A percentile compares a stretch with the other conserved stretches of the same genome.
Conservation (phyloP, 371 early-diverging fungal genomes). For the Smittium mucronatum region DNA sequence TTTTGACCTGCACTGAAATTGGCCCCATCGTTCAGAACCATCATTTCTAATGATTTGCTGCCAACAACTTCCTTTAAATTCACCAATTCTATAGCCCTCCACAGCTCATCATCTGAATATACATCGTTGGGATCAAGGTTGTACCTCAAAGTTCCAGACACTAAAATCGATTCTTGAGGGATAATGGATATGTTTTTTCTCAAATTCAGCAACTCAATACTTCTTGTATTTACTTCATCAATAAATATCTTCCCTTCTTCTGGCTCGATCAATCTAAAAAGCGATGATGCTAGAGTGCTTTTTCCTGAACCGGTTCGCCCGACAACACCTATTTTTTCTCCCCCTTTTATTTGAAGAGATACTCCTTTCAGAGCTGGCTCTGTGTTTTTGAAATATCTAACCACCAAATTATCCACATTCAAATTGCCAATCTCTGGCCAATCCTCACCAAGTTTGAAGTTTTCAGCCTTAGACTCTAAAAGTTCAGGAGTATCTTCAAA, state of each 20-base stretch:
- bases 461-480: not conserved
- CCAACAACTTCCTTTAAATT: slow-evolving; percentile 29
- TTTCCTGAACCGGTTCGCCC: slow-evolving; percentile 53
- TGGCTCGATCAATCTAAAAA: slow-evolving; percentile 47
- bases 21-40: slow-evolving; percentile 36
- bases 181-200: slow-evolving; percentile 47
- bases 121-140: slow-evolving; percentile 42
- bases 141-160: slow-evolving; percentile 41
- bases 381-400: slow-evolving; percentile 20
- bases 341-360: slow-evolving; percentile 26
- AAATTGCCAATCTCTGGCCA: slow-evolving; percentile 7
- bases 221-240: slow-evolving; percentile 40
- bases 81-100: slow-evolving; percentile 31
- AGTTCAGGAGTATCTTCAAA: not conserved
- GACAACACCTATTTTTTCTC: slow-evolving; percentile 38
- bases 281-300: slow-evolving; percentile 37
- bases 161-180: slow-evolving; percentile 47
- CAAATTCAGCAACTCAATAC: slow-evolving; percentile 39
- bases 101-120: slow-evolving; percentile 36
- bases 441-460: not conserved
- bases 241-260: slow-evolving; percentile 35
- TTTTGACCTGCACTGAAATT: slow-evolving; percentile 48
- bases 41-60: slow-evolving; percentile 7
- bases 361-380: slow-evolving; percentile 32
- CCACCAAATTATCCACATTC: slow-evolving; percentile 3